Evolutionary conservation across 2,329 filamentous ascomycete genomes (phyloP).

Genomic region (Venturia effusa): DNA sequence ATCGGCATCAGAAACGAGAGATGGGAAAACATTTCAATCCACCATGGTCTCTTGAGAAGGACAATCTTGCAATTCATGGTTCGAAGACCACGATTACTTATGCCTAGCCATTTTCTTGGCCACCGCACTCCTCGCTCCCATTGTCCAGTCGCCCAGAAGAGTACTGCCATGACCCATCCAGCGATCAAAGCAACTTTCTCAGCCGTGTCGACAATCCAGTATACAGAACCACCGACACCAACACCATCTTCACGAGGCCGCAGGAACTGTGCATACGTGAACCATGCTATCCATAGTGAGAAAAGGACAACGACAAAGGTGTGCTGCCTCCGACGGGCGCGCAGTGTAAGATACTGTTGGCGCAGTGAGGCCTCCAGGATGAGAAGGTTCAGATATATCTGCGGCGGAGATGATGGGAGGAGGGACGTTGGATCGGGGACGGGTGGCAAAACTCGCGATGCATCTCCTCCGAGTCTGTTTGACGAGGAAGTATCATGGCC

Average conservation of each 20-base stretch:
- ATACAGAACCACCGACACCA: conserved; percentile 84
- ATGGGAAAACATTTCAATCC: conserved; percentile 64
- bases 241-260: conserved; percentile 91
- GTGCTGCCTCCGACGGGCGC: conserved; percentile 79
- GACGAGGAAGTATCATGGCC: background rate
- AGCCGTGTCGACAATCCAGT: conserved; percentile 86
- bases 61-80: conserved; percentile 96
- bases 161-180: conserved; percentile 71
- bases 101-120: conserved; percentile 82
- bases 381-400: conserved; percentile 96
- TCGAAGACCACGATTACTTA: conserved; percentile 80
- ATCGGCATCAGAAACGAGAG: conserved; percentile 60
- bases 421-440: conserved; percentile 61
- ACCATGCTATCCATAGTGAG: conserved; percentile 68
- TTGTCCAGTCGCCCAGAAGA: conserved; percentile 91
- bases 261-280: conserved; percentile 83
- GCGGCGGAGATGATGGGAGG: conserved; percentile 80
- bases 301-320: conserved; percentile 82
- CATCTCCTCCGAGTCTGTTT: conserved; percentile 16
- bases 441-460: conserved; percentile 27
- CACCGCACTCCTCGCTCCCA: conserved; percentile 93
- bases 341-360: conserved; percentile 82
- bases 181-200: conserved; percentile 90
- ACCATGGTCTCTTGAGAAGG: conserved; percentile 72
- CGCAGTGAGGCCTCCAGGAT: conserved; percentile 92